Base-by-base conservation (phyloP, 495 filamentous ascomycete species). In the Aspergillus sparsus region DNA sequence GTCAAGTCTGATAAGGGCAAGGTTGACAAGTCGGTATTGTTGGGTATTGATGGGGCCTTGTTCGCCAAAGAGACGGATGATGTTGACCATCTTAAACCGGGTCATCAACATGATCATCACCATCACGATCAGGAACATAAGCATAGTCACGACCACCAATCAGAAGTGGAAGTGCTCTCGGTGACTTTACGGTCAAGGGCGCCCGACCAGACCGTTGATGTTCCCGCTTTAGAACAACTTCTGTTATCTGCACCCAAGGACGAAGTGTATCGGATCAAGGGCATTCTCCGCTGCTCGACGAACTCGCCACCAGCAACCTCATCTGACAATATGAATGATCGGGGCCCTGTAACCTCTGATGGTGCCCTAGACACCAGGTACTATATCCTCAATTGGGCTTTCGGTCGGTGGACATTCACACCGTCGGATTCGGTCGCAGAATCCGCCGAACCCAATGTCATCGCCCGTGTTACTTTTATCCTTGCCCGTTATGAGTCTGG, bases 371-470 rank as follows among this genome's bases (percentile, higher is more conserved):
- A 60, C 1, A 32, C 59, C 5, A 65, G 64, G 55, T 57, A 73
- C 60, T 96, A 92, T 68, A 95, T 97, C 49, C 80, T 98, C 46
- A 98, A 98, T 70, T 98, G 94, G 94, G 95, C 94, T 0, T 98
- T 98, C 74, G 93, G 92, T 7, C 82, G 94, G 15, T 97, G 94
- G 94, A 96, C 85, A 2, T 93, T 90, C 66, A 93, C 92, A 6
- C 79, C 80, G 0, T 75, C 89, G 37, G 70, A 68, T 6, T 70
- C 71, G 45, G 78, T 79, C 37, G 65, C 75, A 4, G 67, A 73
- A 46, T 61, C 68, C 2, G 74, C 77, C 9, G 74, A 77, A 34
- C 66, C 71, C 39, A 75, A 77, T 18, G 74, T 82, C 3, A 71
- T 83, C 5, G 74, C 92, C 27, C 81, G 91, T 36, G 86, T 98